A percentile compares a stretch with the other conserved stretches of the same genome.
Conservation (phyloP, 2,329 filamentous ascomycete species). For the Pseudogymnoascus sp. region DNA sequence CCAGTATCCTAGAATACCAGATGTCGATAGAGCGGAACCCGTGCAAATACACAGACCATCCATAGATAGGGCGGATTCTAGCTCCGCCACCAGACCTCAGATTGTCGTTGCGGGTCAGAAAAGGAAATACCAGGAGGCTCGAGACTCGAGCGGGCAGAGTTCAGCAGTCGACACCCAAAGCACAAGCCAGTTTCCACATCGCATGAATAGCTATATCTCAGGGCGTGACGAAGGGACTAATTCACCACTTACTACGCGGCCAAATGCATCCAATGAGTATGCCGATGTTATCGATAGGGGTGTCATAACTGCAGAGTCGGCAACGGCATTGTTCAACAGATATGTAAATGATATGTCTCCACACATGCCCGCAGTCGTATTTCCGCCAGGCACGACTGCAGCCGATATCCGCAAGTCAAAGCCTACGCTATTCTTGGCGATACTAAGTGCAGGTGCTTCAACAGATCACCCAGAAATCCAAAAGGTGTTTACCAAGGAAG, state of each 20-base stretch:
- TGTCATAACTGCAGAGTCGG: constrained; percentile 46
- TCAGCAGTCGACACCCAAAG: not conserved
- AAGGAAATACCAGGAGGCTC: constrained; percentile 25
- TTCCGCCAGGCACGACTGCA: constrained; percentile 44
- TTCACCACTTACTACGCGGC: not conserved
- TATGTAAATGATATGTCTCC: constrained; percentile 52
- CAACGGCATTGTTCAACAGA: constrained; percentile 45
- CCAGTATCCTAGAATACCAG: constrained; percentile 21
- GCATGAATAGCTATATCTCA: not conserved
- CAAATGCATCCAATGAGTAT: constrained; percentile 24
- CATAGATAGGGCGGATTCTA: not conserved
- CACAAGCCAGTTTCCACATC: not conserved
- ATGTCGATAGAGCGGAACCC: constrained; percentile 18
- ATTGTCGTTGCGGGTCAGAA: constrained; percentile 29
- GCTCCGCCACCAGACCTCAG: constrained; percentile 15
- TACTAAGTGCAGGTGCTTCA: constrained; percentile 54
- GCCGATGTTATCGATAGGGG: constrained; percentile 46
- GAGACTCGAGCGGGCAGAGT: constrained; percentile 12
- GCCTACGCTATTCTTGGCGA: constrained; percentile 60
- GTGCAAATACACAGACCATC: not conserved
- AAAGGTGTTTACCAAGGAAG: constrained; percentile 36
- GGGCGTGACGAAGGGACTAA: not conserved
- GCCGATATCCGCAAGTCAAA: constrained; percentile 48
- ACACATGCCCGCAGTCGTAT: constrained; percentile 55
- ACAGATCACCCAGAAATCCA: constrained; percentile 39